Base-by-base conservation (phyloP, 2,329 filamentous ascomycete species). In the Amphichorda felina region DNA sequence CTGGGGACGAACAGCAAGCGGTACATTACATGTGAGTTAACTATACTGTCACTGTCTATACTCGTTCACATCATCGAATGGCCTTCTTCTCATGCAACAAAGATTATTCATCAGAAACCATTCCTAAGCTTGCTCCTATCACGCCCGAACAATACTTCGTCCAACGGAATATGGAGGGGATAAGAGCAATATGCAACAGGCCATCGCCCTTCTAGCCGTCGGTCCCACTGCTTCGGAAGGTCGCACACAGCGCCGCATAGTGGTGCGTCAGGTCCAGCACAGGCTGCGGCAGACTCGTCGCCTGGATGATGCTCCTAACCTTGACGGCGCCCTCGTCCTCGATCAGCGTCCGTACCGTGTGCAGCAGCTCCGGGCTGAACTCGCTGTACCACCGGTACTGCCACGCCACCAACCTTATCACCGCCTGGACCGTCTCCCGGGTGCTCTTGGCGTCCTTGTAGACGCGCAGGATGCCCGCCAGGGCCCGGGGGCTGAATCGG, bases 331-430 rank as follows among this genome's bases (percentile, higher is more conserved):
- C 91, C 60, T 98, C 91, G 46, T 95, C 88, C 60, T 96, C 91
- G 53, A 98, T 98, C 45, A 98, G 68, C 45, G 84, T 87, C 42
- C 91, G 80, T 50, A 96, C 84, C 3, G 84, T 81, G 57, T 79
- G 85, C 36, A 98, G 72, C 30, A 98, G 71, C 44, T 88, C 79
- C 1, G 91, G 91, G 14, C 88, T 95, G 62, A 98, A 98, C 72
- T 98, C 91, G 38, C 88, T 95, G 64, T 98, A 98, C 91, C 91
- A 98, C 46, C 91, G 73, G 61, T 95, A 98, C 62, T 98, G 91
- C 91, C 91, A 98, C 10, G 89, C 91, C 24, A 96, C 85, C 29
- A 98, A 66, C 35, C 87, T 71, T 45, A 98, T 95, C 39, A 95
- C 68, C n/a, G 84, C 79, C 19, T 79, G 82, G 6, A 96, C 72